These are phyloP conservation scores for Hanseniaspora vineae DNA, from an alignment of 805 yeast species.

Conservation along the genomic window DNA sequence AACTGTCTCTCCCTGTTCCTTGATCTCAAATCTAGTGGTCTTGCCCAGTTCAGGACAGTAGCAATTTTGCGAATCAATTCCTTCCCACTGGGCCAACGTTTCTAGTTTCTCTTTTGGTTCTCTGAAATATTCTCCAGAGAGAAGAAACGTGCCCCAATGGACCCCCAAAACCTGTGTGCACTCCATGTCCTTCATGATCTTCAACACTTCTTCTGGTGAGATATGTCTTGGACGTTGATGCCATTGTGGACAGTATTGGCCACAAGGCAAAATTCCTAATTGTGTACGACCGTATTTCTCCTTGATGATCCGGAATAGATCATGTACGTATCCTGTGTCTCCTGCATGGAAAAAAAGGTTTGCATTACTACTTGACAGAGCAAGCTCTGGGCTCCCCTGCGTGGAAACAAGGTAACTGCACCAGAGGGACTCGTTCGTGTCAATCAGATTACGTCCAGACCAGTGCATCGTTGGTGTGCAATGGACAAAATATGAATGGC, in stretches of 20 bases:
- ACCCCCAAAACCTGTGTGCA: constrained; percentile 66
- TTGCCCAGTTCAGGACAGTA: constrained; percentile 64
- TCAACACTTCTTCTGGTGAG: constrained; percentile 63
- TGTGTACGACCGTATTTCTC: constrained; percentile 37
- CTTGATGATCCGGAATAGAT: constrained; percentile 55
- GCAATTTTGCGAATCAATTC: constrained; percentile 27
- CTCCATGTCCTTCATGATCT: constrained; percentile 49
- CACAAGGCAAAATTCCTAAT: constrained; percentile 77
- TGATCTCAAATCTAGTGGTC: constrained; percentile 25
- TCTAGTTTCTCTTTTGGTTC: constrained; percentile 64
- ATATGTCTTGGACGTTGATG: constrained; percentile 85
- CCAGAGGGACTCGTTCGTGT: constrained; percentile 77
- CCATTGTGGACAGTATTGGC: constrained; percentile 93
- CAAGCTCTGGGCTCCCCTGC: too few species aligned
- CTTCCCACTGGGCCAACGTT: constrained; percentile 30
- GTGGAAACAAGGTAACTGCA: constrained; percentile 69
- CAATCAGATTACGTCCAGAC: constrained; percentile 79
- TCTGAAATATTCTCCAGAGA: constrained; percentile 75
- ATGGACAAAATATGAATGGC: constrained; percentile 56
- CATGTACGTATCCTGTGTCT: constrained; percentile 82
- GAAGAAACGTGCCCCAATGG: constrained; percentile 92
- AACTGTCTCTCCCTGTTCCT: not conserved
- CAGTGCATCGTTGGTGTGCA: constrained; percentile 96
- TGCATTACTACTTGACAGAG: too few species aligned
- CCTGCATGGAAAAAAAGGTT: constrained; percentile 76